These are phyloP conservation scores for Curvularia hawaiiensis DNA, from an alignment of 2,329 filamentous ascomycete species.

Conservation along the genomic window DNA sequence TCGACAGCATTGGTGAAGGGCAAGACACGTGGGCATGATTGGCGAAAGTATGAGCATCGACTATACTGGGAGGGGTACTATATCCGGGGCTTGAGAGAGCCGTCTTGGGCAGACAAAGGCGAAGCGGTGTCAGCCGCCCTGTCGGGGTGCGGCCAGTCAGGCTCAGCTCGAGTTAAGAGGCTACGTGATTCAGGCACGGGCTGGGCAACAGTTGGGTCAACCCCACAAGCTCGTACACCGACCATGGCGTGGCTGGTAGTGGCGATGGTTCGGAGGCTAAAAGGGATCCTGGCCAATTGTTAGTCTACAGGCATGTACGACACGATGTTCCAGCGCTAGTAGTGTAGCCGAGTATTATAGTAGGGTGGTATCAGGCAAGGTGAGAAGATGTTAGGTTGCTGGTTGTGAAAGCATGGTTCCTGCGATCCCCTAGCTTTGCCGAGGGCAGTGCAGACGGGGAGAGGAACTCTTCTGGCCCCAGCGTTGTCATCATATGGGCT, in stretches of 20 bases:
- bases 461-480: conserved; percentile 43
- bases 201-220: neutral
- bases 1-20: neutral
- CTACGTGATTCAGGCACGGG: neutral
- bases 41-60: neutral
- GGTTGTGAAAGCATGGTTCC: conserved; percentile 32
- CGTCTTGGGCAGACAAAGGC: neutral
- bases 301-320: neutral
- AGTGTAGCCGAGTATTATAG: neutral
- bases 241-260: conserved; percentile 2
- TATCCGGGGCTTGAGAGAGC: neutral
- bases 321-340: neutral
- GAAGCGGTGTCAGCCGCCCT: neutral
- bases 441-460: conserved; percentile 6
- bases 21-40: neutral
- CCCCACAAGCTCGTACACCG: neutral
- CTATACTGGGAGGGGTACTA: neutral
- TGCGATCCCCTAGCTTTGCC: conserved; percentile 17
- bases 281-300: conserved; percentile 1
- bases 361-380: conserved; percentile 19
- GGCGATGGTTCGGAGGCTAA: neutral
- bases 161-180: no score
- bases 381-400: conserved; percentile 37
- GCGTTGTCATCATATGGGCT: conserved; percentile 38
- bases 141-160: neutral